Evolutionary conservation across 768 basidiomycete species (phyloP), one percentile per base, ranked within the genome.

Genomic region (Hemileccinum rubropunctum): DNA sequence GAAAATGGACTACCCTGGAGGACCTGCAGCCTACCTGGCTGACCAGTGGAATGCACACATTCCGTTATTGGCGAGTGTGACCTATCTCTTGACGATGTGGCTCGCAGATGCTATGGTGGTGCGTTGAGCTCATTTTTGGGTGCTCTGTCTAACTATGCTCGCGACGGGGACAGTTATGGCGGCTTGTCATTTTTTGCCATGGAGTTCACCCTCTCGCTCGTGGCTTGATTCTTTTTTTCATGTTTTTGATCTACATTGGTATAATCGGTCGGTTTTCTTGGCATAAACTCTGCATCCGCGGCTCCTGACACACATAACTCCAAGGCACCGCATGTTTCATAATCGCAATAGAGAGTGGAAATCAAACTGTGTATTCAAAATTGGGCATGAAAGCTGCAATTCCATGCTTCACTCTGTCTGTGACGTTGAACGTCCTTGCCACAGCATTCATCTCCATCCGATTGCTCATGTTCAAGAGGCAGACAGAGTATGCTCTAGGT

Each of bases 1-100:
- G 48, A 8, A 42, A 28, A 27, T 42, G 34, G 26, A 48, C 41
- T 48, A 48, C 20, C 34, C 48, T 7, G 48, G 48, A 20, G 48
- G 41, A 15, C 48, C 41, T 20, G 14, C 3, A 14, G 26, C 26
- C 13, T 42, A 42, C 12, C 0, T 33, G 20, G 38, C 28, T 30
- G 11, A 8, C 5, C 8, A 17, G 20, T 48, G 48, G 48, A 48
- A 36, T 33, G 33, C 35, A 12, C 34, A 40, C 13, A 6, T 48
- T 36, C 41, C 48, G 7, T 8, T 34, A 1, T 32, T 48, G 9
- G 26, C 40, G 4, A 15, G 0, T 13, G 14, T 23, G 6, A 11
- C 48, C 3, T 42, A 20, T 12, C 7, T 12, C 17, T 10, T 42
- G 26, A 42, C 41, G n/a, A 42, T 37, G 33, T 42, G 40, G 48